Base-by-base conservation (phyloP, 305 asterid species). In the Andrographis paniculata region DNA sequence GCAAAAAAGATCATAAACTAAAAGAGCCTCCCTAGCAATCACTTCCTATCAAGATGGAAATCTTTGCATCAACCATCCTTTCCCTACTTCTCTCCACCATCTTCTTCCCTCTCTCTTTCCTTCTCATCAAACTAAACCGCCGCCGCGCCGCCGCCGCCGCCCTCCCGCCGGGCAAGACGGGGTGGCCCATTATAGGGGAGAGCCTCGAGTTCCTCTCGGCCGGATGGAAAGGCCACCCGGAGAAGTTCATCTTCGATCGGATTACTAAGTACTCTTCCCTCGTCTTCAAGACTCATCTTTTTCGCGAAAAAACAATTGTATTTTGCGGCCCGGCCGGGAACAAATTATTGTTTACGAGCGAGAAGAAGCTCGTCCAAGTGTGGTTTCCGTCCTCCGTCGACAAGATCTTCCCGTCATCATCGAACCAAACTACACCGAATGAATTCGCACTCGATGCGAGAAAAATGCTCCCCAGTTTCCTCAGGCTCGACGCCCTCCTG, bases 341-440 rank as follows among this genome's bases (percentile, higher is more conserved):
- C 40, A 55, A 55, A 43, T 45, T 55, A 17, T 20, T 55, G 6
- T 55, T 55, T 41, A 28, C 58, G 1, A 68, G 63, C 20, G 70
- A 68, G 47, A 45, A 50, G 17, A 68, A 54, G n/a, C 64, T 58
- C 15, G 20, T 68, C 38, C 24, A 31, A 17, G 31, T 49, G 11
- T 68, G 69, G 74, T 58, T 55, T 66, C 70, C 74, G 9, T 22
- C 18, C 23, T 49, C 66, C 13, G 24, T 50, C 11, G 23, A 58
- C 44, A 48, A 58, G 27, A n/a, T 49, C 16, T 47, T 52, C 45
- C 48, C 66, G 4, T 50, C 55, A 6, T 10, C 56, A 6, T 24
- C 28, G 0, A 40, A 55, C 33, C 39, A 44, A 20, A 55, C 47
- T 14, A 8, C 53, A 30, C 24, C 41, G 44, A 56, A 52, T 28